Percentiles rank a stretch among this genome's conserved stretches.
Evolutionary conservation across 129 eudicot species (phyloP).

Genomic region (Ambrosia trifida): DNA sequence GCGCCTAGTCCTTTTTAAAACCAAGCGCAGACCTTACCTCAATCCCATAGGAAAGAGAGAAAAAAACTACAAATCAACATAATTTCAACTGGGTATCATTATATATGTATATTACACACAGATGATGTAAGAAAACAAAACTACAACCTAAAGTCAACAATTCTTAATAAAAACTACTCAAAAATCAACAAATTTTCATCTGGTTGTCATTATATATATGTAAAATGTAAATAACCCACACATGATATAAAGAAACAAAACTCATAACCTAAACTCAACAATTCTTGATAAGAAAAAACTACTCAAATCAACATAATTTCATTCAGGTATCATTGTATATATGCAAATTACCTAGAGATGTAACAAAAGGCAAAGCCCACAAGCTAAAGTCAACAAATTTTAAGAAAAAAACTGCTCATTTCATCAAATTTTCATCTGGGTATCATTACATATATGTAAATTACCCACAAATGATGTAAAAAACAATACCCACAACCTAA

Average conservation of each 20-base stretch:
- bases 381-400: not conserved
- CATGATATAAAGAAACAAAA: conserved; percentile 7
- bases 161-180: not conserved
- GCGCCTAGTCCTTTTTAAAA: too few relatives aligned
- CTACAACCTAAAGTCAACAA: conserved; percentile 3
- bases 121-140: conserved; percentile 4
- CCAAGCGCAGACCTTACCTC: too few relatives aligned
- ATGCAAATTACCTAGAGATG: not conserved
- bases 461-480: not conserved
- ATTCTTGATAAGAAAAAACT: not conserved
- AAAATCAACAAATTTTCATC: conserved; percentile 10
- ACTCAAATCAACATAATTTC: conserved; percentile 8
- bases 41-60: too few relatives aligned
- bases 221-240: conserved; percentile 12
- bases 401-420: conserved; percentile 16
- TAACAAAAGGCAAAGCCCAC: conserved; percentile 8
- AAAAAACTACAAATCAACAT: not conserved
- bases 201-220: conserved; percentile 22
- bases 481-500: too few relatives aligned
- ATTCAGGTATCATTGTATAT: conserved; percentile 9
- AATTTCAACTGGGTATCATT: conserved; percentile 30
- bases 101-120: conserved; percentile 7
- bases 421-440: conserved; percentile 26
- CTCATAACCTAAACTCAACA: conserved; percentile 3
- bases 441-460: conserved; percentile 19